Percentiles rank a stretch among this genome's conserved stretches.
Evolutionary conservation across 208 protist species (phyloP).

Genomic region (Crithidia mellificae): DNA sequence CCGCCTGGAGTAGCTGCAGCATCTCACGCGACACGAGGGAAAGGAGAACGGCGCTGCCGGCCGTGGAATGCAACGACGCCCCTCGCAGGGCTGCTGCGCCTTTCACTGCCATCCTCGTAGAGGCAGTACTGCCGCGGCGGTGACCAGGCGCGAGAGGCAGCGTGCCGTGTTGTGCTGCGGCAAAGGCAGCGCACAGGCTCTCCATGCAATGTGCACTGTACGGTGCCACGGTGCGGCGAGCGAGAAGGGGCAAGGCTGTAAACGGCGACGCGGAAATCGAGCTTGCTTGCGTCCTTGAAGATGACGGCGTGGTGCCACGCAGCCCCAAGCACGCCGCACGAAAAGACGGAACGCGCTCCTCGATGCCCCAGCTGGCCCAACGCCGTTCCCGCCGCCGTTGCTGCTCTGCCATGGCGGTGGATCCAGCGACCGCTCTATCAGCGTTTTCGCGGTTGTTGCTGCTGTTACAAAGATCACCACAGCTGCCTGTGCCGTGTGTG

Average conservation of each 20-base stretch:
- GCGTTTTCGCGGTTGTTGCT: neutral
- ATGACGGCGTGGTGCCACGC: no score
- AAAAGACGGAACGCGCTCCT: neutral
- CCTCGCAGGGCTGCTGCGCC: no score
- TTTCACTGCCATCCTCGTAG: no score
- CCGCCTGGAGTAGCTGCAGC: conserved; percentile 40
- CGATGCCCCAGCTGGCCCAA: conserved; percentile 13
- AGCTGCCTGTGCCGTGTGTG: no score
- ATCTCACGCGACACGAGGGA: conserved; percentile 55
- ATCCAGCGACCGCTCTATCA: no score
- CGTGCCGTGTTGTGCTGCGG: conserved; percentile 5
- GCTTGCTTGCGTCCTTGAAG: no score
- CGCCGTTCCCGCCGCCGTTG: conserved; percentile 6
- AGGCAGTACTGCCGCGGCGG: no score
- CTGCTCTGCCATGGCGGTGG: neutral
- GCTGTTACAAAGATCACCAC: no score
- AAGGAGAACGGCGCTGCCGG: conserved; percentile 44
- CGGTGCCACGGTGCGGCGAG: conserved; percentile 28
- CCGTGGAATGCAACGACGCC: no score
- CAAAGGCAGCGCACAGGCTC: conserved; percentile 27
- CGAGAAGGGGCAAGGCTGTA: conserved; percentile 5
- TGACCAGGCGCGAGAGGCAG: neutral
- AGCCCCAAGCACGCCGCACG: neutral
- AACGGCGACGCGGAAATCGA: no score
- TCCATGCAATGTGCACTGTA: conserved; percentile 1